Evolutionary conservation across 1,284 basidiomycete genomes (phyloP), one percentile per base, ranked within the genome.

Genomic region (Puccinia coronata): DNA sequence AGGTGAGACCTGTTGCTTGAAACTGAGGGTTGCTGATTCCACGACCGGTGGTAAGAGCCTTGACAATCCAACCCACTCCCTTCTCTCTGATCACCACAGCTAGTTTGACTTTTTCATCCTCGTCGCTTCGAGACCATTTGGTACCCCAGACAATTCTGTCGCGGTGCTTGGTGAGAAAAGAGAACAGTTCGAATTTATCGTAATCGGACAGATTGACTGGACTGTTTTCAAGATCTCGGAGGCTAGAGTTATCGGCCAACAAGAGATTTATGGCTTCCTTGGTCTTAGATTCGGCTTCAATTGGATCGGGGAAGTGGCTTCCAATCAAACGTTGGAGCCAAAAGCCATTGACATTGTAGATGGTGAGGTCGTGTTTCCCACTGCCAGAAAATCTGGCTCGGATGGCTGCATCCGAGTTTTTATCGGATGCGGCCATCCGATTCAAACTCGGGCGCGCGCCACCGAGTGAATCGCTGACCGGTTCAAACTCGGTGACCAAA

Each of bases 1-100:
- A 65, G 36, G n/a, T n/a, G n/a, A 55, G 49, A 25, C 23, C 70
- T 39, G 73, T 59, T n/a, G 76, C 55, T 74, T 70, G 72, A 23
- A 76, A 34, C 47, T 83, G 82, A 65, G 76, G 71, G 74, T 83
- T 83, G 16, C 82, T 82, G 34, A 82, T 82, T 43, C 73, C 69
- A 55, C 77, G 61, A 82, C 84, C 36, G 82, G 84, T 59, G 82
- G 84, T 81, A 4, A 99, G 89, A 82, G 95, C 93, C 78, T 93
- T 91, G 77, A 98, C 86, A 85, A 99, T 98, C 95, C 95, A 98
- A 1, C 94, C 95, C 1, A 96, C 91, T 28, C 94, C 95, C 87
- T 94, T 96, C 88, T 99, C 97, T 69, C 97, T 90, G 96, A 99
- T 99, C 0, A 93, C 94, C 1, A 99, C 97, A 87, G 99, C 95